Evolutionary conservation across 2,329 filamentous ascomycete species (phyloP).

Genomic region (Xylariaceae sp.): DNA sequence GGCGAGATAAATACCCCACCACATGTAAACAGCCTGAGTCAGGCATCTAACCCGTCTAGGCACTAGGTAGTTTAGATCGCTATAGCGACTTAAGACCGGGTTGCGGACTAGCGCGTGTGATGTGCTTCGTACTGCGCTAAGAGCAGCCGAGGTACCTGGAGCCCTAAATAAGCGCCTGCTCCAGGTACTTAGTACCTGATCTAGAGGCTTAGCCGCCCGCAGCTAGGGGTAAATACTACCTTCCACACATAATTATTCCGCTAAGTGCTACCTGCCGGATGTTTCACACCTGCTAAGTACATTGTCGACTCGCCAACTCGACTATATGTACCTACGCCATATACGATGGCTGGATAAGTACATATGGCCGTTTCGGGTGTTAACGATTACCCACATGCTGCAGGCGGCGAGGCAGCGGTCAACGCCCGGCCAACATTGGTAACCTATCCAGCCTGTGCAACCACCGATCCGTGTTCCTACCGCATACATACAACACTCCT

Average conservation of each 20-base stretch:
- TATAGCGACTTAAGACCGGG: too few species aligned
- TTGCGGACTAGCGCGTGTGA: neutral
- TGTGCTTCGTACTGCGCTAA: neutral
- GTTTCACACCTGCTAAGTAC: neutral
- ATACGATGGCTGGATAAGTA: neutral
- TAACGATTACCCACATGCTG: neutral
- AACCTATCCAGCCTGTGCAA: neutral
- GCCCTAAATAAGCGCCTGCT: neutral
- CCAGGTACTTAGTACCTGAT: neutral
- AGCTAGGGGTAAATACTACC: neutral
- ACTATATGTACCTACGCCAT: neutral
- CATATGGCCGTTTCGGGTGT: neutral
- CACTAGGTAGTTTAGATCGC: neutral
- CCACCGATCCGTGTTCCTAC: too few species aligned
- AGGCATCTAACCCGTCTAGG: neutral
- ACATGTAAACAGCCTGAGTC: neutral
- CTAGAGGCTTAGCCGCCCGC: neutral
- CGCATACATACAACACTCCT: neutral
- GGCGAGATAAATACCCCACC: neutral
- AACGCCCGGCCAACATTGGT: neutral
- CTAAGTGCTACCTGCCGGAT: neutral
- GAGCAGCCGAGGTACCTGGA: neutral
- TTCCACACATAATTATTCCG: neutral
- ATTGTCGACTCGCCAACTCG: neutral
- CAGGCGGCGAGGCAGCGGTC: neutral